A percentile compares a stretch with the other conserved stretches of the same genome.
Evolutionary conservation across 768 basidiomycete species (phyloP).

Genomic region (Podaxis carcinomalis): DNA sequence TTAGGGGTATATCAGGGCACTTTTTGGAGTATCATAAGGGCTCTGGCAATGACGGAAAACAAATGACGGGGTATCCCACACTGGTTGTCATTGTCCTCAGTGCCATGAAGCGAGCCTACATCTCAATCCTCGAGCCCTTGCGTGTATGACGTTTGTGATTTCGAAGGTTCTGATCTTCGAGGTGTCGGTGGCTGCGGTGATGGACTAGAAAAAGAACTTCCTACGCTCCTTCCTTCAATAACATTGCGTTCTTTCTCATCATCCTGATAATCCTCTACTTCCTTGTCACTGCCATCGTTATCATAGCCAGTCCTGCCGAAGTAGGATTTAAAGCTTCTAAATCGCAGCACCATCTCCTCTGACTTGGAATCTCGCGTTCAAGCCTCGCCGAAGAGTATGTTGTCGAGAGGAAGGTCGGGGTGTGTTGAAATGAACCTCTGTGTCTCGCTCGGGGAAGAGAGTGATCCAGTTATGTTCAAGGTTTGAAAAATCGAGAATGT

Average conservation of each 20-base stretch:
- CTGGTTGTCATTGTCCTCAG: background rate
- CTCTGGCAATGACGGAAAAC: background rate
- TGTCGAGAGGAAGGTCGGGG: background rate
- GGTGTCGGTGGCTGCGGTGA: background rate
- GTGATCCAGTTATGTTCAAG: background rate
- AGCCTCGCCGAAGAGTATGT: background rate
- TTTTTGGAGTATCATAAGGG: background rate
- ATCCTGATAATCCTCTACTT: background rate
- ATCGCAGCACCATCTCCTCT: background rate
- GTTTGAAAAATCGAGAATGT: slow-evolving; percentile 18
- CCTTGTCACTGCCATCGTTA: background rate
- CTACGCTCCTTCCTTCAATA: background rate
- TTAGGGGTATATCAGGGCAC: background rate
- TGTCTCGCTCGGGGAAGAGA: background rate
- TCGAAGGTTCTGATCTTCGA: background rate
- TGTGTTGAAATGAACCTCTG: background rate
- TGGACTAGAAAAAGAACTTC: background rate
- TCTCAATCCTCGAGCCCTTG: background rate
- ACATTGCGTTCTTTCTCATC: background rate
- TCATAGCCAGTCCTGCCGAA: no score
- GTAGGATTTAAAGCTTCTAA: no score
- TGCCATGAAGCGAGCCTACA: background rate
- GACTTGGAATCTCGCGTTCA: background rate
- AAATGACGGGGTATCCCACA: background rate
- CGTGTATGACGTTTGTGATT: background rate